Evolutionary conservation across 768 basidiomycete species (phyloP), one percentile per base, ranked within the genome.

Genomic region (Hypsizygus marmoreus): DNA sequence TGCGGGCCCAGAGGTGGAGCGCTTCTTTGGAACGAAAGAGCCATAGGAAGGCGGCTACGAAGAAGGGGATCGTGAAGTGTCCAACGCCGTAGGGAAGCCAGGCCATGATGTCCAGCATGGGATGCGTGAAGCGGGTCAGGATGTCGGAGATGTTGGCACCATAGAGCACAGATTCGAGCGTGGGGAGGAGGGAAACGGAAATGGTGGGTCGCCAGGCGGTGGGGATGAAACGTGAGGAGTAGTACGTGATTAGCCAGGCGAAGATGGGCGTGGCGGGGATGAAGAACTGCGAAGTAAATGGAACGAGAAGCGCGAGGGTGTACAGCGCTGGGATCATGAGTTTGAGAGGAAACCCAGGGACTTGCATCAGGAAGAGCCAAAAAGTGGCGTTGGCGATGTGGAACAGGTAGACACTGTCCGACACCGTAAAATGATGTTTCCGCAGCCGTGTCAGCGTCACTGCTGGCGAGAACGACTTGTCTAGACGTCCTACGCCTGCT

Each of bases 131-230:
- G 13, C 93, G 81, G 17, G 95, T 97, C 49, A 98, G 84, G 63
- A 97, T 86, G 68, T 98, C 95, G 26, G 92, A 95, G 46, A 98
- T 93, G 68, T 98, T 98, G 44, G 95, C 95, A 2, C 97, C 97
- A 64, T 97, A 98, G 4, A 98, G 76, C 22, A 97, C 92, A 14
- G 88, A 83, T 62, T 99, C 97, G 42, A 97, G 81, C 0, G 95
- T 95, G 0, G 97, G 95, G 4, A 99, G 84, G 8, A 98, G 76
- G 25, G 91, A 86, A 53, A 99, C 95, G 45, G 89, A 93, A 20
- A 97, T 90, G 19, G 76, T 68, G 0, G 97, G 97, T 2, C 97
- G 79, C 66, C 79, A 82, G 12, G 67, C 52, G 6, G 76, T 72
- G 0, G 94, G 91, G 43, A 97, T 90, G 70, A 89, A 97, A 12